These are phyloP conservation scores for Miscanthus lutarioriparius DNA, from an alignment of 176 grass and related monocot genomes.

Conservation along the genomic window DNA sequence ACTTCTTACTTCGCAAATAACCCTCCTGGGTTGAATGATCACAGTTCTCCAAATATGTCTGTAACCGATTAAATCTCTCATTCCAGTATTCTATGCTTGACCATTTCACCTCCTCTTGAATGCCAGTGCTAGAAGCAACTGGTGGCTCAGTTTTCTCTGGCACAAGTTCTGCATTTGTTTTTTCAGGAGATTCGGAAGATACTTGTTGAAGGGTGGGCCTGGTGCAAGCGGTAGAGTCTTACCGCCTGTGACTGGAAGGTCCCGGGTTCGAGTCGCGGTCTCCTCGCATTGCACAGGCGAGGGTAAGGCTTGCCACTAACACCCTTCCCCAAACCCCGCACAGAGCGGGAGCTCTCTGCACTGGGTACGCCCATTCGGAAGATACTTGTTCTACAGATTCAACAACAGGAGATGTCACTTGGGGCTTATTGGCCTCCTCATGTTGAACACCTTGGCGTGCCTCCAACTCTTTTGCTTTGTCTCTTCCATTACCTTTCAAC, in stretches of 20 bases:
- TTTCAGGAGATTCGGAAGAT: slow-evolving; percentile 29
- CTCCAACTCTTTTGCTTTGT: slow-evolving; percentile 42
- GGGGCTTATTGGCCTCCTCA: slow-evolving; percentile 21
- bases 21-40: slow-evolving; percentile 83
- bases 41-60: slow-evolving; percentile 72
- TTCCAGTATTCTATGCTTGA: too few species aligned
- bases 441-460: slow-evolving; percentile 32
- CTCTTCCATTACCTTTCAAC: slow-evolving; percentile 43
- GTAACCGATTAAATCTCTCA: slow-evolving; percentile 22
- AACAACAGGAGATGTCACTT: slow-evolving; percentile 27
- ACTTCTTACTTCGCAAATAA: slow-evolving; percentile 78
- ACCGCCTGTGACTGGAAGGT: too few species aligned
- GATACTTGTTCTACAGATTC: slow-evolving; percentile 30
- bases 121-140: neutral
- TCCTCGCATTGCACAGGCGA: too few species aligned
- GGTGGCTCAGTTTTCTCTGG: slow-evolving; percentile 34
- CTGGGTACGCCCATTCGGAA: too few species aligned
- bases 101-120: too few species aligned
- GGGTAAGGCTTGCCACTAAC: too few species aligned
- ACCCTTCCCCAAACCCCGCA: too few species aligned
- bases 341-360: too few species aligned
- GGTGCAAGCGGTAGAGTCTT: too few species aligned
- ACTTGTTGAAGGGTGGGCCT: too few species aligned
- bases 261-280: too few species aligned
- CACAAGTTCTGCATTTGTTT: neutral